Evolutionary conservation across 1,139 yeast genomes (phyloP).

Genomic region (Blastobotrys persicus): DNA sequence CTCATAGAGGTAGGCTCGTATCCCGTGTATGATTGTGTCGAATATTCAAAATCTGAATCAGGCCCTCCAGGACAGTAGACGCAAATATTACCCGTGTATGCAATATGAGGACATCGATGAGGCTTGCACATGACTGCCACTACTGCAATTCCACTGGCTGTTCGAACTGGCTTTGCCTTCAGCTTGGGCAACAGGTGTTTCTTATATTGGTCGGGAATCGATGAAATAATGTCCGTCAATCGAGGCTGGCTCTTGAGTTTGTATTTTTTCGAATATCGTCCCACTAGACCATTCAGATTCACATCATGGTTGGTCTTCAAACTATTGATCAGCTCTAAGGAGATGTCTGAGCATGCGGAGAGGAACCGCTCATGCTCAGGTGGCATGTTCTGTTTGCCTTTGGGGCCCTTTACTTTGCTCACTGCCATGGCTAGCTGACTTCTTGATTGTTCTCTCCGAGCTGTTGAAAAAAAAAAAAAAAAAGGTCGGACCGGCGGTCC

Average conservation of each 20-base stretch:
- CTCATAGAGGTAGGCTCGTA: slow-evolving; percentile 99
- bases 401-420: slow-evolving; percentile 25
- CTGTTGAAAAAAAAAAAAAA: slow-evolving; percentile 1
- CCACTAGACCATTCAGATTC: slow-evolving; percentile 85
- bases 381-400: slow-evolving; percentile 33
- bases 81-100: slow-evolving; percentile 97
- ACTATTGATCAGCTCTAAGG: slow-evolving; percentile 80
- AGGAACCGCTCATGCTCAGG: slow-evolving; percentile 86
- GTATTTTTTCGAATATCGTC: slow-evolving; percentile 83
- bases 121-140: slow-evolving; percentile 99
- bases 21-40: slow-evolving; percentile 97
- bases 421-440: background rate
- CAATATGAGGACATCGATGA: slow-evolving; percentile 98
- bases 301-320: slow-evolving; percentile 73
- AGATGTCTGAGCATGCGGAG: slow-evolving; percentile 90
- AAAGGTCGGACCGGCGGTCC: background rate
- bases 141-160: slow-evolving; percentile 96
- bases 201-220: slow-evolving; percentile 95
- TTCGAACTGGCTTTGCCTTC: slow-evolving; percentile 96
- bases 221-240: slow-evolving; percentile 87
- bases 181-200: slow-evolving; percentile 87
- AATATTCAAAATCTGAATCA: slow-evolving; percentile 95
- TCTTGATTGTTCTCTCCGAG: background rate
- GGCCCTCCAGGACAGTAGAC: slow-evolving; percentile 99
- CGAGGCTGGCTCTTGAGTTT: slow-evolving; percentile 91